These are phyloP conservation scores for Neurospora sp. DNA, from an alignment of 495 filamentous ascomycete genomes.

Conservation along the genomic window DNA sequence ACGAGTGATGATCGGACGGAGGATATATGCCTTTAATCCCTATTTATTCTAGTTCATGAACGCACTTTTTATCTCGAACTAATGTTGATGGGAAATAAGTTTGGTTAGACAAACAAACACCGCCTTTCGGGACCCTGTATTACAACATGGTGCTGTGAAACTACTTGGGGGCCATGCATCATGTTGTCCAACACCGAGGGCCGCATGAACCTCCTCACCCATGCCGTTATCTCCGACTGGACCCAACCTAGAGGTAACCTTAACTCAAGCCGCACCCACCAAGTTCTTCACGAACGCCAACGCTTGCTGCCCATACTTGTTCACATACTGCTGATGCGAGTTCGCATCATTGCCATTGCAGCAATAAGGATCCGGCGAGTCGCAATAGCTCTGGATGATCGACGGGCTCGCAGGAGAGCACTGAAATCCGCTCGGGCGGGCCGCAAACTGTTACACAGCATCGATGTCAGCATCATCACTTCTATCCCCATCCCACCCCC, in stretches of 20 bases:
- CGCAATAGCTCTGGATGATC: constrained; percentile 56
- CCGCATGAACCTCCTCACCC: not conserved
- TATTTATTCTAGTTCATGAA: not conserved
- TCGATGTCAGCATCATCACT: not conserved
- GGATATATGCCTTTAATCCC: not conserved
- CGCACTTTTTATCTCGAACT: not conserved
- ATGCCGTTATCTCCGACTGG: not conserved
- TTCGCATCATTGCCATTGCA: constrained; percentile 51
- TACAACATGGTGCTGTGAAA: not conserved
- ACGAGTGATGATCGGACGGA: not conserved
- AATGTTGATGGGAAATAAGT: not conserved
- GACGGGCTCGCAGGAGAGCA: constrained; percentile 38
- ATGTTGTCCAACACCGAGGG: not conserved
- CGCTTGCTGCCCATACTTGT: constrained; percentile 33
- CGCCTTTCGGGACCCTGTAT: not conserved
- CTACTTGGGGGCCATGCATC: not conserved
- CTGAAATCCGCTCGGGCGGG: constrained; percentile 43
- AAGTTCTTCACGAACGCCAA: constrained; percentile 26
- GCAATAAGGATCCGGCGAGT: constrained; percentile 54
- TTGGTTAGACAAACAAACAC: not conserved
- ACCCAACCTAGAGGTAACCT: not conserved
- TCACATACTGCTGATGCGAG: constrained; percentile 51
- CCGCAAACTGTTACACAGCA: constrained; percentile 38
- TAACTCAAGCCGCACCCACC: constrained; percentile 7
- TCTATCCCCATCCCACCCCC: not conserved